These are phyloP conservation scores for Ilyonectria robusta DNA, from an alignment of 2,329 filamentous ascomycete species.

Conservation along the genomic window DNA sequence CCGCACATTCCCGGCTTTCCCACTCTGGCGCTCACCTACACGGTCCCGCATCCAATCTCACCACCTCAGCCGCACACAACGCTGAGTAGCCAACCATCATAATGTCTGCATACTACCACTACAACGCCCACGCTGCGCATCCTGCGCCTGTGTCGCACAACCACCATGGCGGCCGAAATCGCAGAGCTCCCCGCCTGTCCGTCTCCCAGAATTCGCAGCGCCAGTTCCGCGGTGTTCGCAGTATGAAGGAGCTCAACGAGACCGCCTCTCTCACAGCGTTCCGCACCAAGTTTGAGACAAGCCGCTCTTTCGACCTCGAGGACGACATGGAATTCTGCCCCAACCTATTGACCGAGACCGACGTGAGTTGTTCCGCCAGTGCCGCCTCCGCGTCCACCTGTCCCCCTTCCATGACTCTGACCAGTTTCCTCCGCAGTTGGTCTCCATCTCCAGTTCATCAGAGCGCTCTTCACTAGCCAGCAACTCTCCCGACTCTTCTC, in stretches of 20 bases:
- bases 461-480: slow-evolving; percentile 96
- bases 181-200: slow-evolving; percentile 84
- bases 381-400: slow-evolving; percentile 30
- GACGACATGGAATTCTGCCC: slow-evolving; percentile 98
- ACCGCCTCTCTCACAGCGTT: slow-evolving; percentile 83
- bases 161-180: slow-evolving; percentile 87
- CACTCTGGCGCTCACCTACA: slow-evolving; percentile 25
- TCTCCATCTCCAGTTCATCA: slow-evolving; percentile 92
- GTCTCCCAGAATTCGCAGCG: slow-evolving; percentile 87
- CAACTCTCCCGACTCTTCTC: slow-evolving; percentile 92
- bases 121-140: slow-evolving; percentile 71
- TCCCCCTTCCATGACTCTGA: slow-evolving; percentile 44
- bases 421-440: slow-evolving; percentile 72
- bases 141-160: slow-evolving; percentile 76
- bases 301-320: slow-evolving; percentile 93
- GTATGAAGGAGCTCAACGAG: slow-evolving; percentile 89
- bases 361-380: slow-evolving; percentile 74
- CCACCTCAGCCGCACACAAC: slow-evolving; percentile 21
- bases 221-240: slow-evolving; percentile 87
- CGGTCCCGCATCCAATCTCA: slow-evolving; percentile 18
- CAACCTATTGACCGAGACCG: slow-evolving; percentile 89
- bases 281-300: slow-evolving; percentile 90
- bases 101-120: slow-evolving; percentile 78
- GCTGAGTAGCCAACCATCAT: slow-evolving; percentile 43
- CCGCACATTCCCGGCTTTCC: slow-evolving; percentile 43